Base-by-base conservation (phyloP, 768 basidiomycete species). In the Boletus patriciae region DNA sequence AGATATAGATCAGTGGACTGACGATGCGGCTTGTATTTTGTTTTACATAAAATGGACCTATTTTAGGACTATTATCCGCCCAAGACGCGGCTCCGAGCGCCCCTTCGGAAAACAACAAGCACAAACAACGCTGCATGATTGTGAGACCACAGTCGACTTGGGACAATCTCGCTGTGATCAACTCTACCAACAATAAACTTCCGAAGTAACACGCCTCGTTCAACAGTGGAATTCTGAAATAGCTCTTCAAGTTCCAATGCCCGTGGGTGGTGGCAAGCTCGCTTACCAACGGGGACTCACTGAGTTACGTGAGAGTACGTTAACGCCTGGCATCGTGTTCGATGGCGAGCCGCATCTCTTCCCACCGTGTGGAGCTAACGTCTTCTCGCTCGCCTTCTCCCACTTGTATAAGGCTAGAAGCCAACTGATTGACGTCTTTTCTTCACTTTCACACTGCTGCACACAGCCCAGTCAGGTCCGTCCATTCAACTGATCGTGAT, bases 401-500 rank as follows among this genome's bases (percentile, higher is more conserved):
- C 13, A 3, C 23, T 8, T 36, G 10, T n/a, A 43, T 18, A 45
- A n/a, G 50, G 33, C 25, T 25, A 25, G 25, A 25, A 25, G 34
- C 29, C 25, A 27, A 15, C 18, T n/a, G 18, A 34, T 49, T 54
- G 59, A 61, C 62, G 43, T 64, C 29, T 49, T 50, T 38, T 21
- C 27, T 31, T 37, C 33, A 19, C 3, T 48, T 52, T 46, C 36
- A 36, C 16, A 27, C 34, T 15, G 31, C 31, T 31, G 45, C 42
- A 36, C 21, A 38, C 50, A 36, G n/a, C 19, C 33, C 13, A 18
- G 36, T 25, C 27, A 54, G 44, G 52, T 57, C 36, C 33, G 37
- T 44, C 37, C 50, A 72, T 73, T 55, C 53, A 68, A 34, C 62
- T 38, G 21, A 71, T 46, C 70, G 66, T 49, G 60, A 51, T 46